phyloP scores from a whole-genome alignment of 2,329 filamentous ascomycete species.

The Metarhizium sp. region DNA sequence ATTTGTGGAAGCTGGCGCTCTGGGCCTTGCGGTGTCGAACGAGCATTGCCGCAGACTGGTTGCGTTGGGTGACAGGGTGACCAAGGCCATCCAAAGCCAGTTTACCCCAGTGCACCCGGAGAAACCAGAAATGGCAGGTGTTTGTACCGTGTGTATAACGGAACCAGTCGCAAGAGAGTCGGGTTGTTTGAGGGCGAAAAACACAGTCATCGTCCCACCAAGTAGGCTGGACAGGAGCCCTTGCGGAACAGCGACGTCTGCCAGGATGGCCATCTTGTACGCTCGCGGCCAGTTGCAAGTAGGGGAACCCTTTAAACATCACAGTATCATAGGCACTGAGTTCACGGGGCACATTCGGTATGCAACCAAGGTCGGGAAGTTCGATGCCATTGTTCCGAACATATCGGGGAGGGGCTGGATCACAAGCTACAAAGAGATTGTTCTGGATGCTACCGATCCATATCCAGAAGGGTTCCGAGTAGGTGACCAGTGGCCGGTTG shows the following conservation, averaged over 20 bases:
- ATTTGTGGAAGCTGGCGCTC: constrained; percentile 27
- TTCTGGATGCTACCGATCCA: constrained; percentile 34
- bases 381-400: constrained; percentile 28
- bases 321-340: no score
- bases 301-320: constrained; percentile 26
- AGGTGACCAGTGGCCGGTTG: constrained; percentile 3
- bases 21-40: constrained; percentile 25
- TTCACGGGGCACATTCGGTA: constrained; percentile 17
- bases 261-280: constrained; percentile 33
- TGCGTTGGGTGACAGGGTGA: constrained; percentile 32
- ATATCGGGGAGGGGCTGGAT: constrained; percentile 36
- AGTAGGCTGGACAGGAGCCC: constrained; percentile 36
- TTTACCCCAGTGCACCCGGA: constrained; percentile 32
- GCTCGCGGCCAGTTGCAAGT: constrained; percentile 26
- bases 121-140: constrained; percentile 29
- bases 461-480: constrained; percentile 27
- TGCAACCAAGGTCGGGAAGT: constrained; percentile 26
- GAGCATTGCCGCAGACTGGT: constrained; percentile 25
- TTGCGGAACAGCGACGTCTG: constrained; percentile 35
- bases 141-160: constrained; percentile 28
- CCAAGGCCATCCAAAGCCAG: constrained; percentile 23
- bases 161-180: constrained; percentile 19
- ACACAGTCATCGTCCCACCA: constrained; percentile 34
- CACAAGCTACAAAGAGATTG: constrained; percentile 31
- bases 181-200: constrained; percentile 20